Evolutionary conservation across 192 early-diverging fungal species (phyloP).

Genomic region (Gigaspora rosea): DNA sequence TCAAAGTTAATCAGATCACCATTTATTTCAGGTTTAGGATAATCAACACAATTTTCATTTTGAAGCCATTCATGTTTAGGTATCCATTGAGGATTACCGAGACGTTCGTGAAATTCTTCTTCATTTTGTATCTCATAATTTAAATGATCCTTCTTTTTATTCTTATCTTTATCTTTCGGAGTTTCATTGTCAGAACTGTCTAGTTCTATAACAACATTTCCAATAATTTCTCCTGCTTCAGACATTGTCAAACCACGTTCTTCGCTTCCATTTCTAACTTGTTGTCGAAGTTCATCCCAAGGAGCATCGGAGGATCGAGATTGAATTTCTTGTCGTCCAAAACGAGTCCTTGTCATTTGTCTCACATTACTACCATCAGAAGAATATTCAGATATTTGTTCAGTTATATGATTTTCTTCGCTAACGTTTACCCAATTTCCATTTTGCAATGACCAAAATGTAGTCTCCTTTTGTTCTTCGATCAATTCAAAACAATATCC

Average conservation of each 20-base stretch:
- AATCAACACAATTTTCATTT: neutral
- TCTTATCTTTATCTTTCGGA: neutral
- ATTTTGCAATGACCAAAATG: slow-evolving; percentile 32
- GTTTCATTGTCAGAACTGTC: neutral
- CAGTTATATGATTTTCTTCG: neutral
- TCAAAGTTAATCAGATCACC: slow-evolving; percentile 6
- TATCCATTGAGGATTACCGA: slow-evolving; percentile 26
- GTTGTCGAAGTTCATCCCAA: neutral
- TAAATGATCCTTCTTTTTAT: neutral
- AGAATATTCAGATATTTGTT: neutral
- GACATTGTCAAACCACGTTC: neutral
- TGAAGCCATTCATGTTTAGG: slow-evolving; percentile 10
- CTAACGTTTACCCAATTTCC: slow-evolving; percentile 32
- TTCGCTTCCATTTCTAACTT: neutral
- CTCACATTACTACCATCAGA: neutral
- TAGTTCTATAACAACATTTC: neutral
- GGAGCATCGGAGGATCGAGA: neutral
- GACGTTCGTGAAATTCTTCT: neutral
- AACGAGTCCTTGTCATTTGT: neutral
- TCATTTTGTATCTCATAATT: neutral
- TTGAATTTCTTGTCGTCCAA: too few species aligned
- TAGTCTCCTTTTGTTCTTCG: slow-evolving; percentile 36
- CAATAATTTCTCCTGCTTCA: neutral
- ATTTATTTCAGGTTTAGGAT: neutral
- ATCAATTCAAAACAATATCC: slow-evolving; percentile 38